Base-by-base conservation (phyloP, 371 early-diverging fungal species). In the Mortierella polycephala region DNA sequence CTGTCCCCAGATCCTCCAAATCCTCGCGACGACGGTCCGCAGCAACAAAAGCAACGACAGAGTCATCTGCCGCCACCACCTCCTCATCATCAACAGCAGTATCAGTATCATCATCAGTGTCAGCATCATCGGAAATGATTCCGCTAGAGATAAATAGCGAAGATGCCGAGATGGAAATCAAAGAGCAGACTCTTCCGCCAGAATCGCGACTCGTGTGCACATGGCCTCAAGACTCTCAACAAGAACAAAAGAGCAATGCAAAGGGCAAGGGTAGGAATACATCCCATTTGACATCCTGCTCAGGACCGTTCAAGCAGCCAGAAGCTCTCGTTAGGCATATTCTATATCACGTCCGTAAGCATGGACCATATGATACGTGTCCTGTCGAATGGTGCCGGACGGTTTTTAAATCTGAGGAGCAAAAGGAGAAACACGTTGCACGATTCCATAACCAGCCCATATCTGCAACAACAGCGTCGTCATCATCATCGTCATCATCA, bases 351-450 rank as follows among this genome's bases (percentile, higher is more conserved):
- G 1, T 67, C 40, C 16, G 40, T 2, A 14, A 21, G 1, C 39
- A 23, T 10, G 60, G 60, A 8, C 56, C 68, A 40, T 41, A 49
- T n/a, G 6, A 57, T 12, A 42, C 44, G 40, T 69, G 69, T 21
- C 45, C 49, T 8, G 41, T 47, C 53, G 57, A 12, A 30, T 7
- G 3, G 1, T 69, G 69, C 40, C 47, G 62, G 57, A 69, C 57
- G 57, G 18, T 45, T 7, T 49, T 69, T 14, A 12, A 40, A n/a
- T 37, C 50, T 4, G 57, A 57, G 14, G 20, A 12, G 3, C 53
- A 60, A 7, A 20, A 54, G 45, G 13, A n/a, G 11, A 54, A 54
- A 6, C 62, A 71, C 41, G 16, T 9, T 56, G 18, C 16, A 14
- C 51, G 51, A 14, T 51, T 51, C 51, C 51, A 51, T 51, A 16